phyloP scores from a whole-genome alignment of 139 green algal genomes.

The Desmodesmus armatus region DNA sequence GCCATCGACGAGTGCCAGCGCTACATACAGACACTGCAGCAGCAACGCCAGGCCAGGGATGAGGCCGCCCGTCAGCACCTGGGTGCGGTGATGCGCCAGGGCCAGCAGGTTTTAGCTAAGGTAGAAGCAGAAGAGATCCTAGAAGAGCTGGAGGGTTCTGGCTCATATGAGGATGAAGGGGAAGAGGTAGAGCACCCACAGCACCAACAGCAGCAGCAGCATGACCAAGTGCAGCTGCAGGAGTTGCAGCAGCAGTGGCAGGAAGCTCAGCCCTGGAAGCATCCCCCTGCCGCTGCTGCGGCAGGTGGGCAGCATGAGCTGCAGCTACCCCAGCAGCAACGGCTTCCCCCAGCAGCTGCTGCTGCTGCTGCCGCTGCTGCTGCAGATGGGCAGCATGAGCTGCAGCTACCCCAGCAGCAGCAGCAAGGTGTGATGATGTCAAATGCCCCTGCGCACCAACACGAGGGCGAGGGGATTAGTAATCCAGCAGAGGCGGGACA shows the following conservation, averaged over 20 bases:
- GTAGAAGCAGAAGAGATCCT: no score
- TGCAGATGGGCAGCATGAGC: conserved; percentile 28
- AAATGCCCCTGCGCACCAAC: neutral
- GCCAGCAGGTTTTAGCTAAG: no score
- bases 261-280: neutral
- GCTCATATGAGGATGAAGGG: neutral
- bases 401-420: conserved; percentile 18
- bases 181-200: no score
- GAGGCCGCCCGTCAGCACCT: no score
- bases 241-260: neutral
- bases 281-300: conserved; percentile 8
- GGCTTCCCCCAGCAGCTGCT: conserved; percentile 13
- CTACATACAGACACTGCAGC: no score
- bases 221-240: neutral
- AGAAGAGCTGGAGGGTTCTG: no score
- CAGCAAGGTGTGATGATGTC: neutral
- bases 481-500: neutral
- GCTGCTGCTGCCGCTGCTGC: conserved; percentile 38
- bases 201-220: neutral
- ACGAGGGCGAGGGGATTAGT: neutral
- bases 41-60: no score
- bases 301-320: neutral
- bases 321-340: neutral
- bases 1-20: no score
- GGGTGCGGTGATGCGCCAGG: no score